Evolutionary conservation across 768 basidiomycete genomes (phyloP), one percentile per base, ranked within the genome.

Genomic region (Boletellus sp.): DNA sequence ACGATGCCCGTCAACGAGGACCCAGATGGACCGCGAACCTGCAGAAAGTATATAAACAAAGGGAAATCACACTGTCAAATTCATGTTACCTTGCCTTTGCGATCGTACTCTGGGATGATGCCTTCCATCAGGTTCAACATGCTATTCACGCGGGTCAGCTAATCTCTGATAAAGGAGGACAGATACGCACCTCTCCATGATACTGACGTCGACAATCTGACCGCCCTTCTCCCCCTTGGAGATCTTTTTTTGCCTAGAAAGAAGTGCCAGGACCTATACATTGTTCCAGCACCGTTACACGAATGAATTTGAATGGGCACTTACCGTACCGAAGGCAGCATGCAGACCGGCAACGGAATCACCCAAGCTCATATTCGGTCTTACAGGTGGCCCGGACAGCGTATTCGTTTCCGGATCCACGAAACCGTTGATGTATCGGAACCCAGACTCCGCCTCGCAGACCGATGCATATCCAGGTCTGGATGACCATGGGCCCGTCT

Each of bases 51-150:
- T 28, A 33, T 15, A 5, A 34, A 12, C 10, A 13, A 31, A 22
- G 35, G 42, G 38, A 48, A 6, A 8, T 9, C 32, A 13, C 11
- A 24, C 8, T n/a, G 20, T 17, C 22, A 34, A 37, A 26, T 6
- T 13, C 62, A 37, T 54, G 11, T 11, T 28, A 82, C 83, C 68
- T 82, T 84, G 49, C 78, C 78, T 62, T 83, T 85, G 46, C 85
- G 80, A 61, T 86, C 83, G 48, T 83, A 86, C 64, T 85, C 85
- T 11, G 85, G 85, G 42, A 86, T 80, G 51, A 87, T 79, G 3
- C 85, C 85, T 58, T 87, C 85, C 85, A 86, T 87, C 42, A 85
- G 66, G 58, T 85, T 87, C 4, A 87, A 66, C 84, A 87, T 86
- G 58, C 84, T 87, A 10, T 11, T 32, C 22, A 39, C 13, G 47